Base-by-base conservation (phyloP, 306 rosid species). In the Phaseolus lunatus region DNA sequence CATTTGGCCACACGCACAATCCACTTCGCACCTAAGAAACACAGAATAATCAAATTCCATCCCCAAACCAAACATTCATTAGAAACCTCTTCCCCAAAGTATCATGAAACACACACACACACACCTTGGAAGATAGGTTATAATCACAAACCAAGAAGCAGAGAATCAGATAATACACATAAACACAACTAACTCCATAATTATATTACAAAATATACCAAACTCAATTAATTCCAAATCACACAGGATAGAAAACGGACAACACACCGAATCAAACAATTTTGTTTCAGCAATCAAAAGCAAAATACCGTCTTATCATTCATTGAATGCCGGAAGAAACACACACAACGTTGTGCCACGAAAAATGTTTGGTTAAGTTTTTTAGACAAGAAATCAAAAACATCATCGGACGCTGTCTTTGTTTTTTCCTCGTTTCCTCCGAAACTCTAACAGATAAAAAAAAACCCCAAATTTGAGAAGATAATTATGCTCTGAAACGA, bases 1-100 rank as follows among this genome's bases (percentile, higher is more conserved):
- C 77, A 26, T 92, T 87, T 6, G 96, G 96, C 97, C 93, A 95
- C 29, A 87, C 83, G 47, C 88, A 85, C 26, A 88, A 49, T 65
- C 91, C 92, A 80, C 90, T 82, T 83, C 89, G 85, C 81, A 78
- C 91, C 97, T 95, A 82, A 7, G 58, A 65, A 82, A 72, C 77
- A 80, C 6, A 67, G 64, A 47, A 66, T 15, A 45, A 29, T 47
- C 67, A 84, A 62, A 71, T 14, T 54, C 67, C 18, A 61, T 80
- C 24, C 56, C 65, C 70, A 71, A 24, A 63, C 65, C 70, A 71
- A 24, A 81, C 22, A 49, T 29, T 44, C 72, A 57, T 54, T 0
- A 67, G 4, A 4, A 33, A 75, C 24, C 62, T 43, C 49, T 72
- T 50, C 13, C 23, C 23, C 27, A 33, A 76, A 78, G 49, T 53